Evolutionary conservation across 1,139 yeast genomes (phyloP), one percentile per base, ranked within the genome.

Genomic region (Wickerhamomyces sp.): DNA sequence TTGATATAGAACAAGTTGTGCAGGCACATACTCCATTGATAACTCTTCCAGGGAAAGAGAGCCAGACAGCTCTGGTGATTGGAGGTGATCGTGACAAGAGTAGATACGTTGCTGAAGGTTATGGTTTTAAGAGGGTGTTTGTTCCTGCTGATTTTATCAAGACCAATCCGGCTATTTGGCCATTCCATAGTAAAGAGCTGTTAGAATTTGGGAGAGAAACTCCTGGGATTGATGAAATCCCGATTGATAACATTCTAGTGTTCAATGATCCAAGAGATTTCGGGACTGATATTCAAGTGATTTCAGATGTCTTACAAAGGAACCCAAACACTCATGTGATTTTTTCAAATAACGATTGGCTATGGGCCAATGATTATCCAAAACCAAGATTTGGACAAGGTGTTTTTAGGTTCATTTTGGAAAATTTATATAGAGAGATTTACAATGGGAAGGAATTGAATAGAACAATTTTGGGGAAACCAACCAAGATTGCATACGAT

Each of bases 361-460:
- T 87, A 41, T 93, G 97, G 96, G 90, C 96, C 10, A 89, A 88
- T 60, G 91, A 85, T 60, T 91, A 84, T 63, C 65, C 66, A 10
- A 66, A 84, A 48, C 90, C 96, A 14, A 73, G 99, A 48, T 87
- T 88, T 59, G 98, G 98, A 6, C 96, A 90, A 67, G 98, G 98
- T 27, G 95, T 94, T 2, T 84, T 88, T 57, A 72, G 94, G 47
- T 75, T 79, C 46, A 69, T 79, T 40, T 68, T 86, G 6, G 86
- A 84, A 57, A 67, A 79, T 6, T 65, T 91, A 43, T 89, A 87
- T 61, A 65, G 72, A 39, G 79, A 79, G 44, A 62, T 76, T 41
- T 69, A 67, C 27, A 11, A 27, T 41, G 73, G 78, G n/a, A 67
- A 71, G 14, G 60, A 65, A 10, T 67, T 90, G 48, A 67, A 76